These are phyloP conservation scores for Sugiyamaella qingdaonensis DNA, from an alignment of 805 yeast genomes.

Conservation along the genomic window DNA sequence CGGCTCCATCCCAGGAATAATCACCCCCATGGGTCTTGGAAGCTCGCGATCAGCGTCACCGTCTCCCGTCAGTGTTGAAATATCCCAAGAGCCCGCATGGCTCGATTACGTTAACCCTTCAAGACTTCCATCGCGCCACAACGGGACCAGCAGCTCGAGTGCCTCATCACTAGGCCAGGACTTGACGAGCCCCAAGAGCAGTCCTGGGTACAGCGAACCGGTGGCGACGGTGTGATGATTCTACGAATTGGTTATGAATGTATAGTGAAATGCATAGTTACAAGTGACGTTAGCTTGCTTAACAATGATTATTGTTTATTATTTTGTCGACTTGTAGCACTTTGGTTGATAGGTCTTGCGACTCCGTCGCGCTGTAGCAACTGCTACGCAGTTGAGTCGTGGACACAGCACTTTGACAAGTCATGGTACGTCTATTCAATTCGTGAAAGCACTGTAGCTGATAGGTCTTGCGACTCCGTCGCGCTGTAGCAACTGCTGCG, in stretches of 20 bases:
- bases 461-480: no score
- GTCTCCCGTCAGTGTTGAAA: slow-evolving; percentile 23
- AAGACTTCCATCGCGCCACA: slow-evolving; percentile 6
- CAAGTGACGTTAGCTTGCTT: no score
- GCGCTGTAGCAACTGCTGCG: no score
- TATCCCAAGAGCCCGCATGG: slow-evolving; percentile 27
- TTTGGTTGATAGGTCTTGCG: not conserved
- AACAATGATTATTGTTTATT: no score
- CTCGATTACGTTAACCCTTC: slow-evolving; percentile 22
- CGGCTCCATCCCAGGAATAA: slow-evolving; percentile 17
- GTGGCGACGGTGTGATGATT: not conserved
- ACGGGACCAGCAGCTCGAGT: not conserved
- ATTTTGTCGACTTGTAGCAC: not conserved
- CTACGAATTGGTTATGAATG: not conserved
- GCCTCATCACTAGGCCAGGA: not conserved
- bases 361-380: no score
- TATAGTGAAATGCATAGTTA: slow-evolving; percentile 2
- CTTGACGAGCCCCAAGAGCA: not conserved
- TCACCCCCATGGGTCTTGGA: slow-evolving; percentile 10
- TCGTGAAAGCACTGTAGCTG: no score
- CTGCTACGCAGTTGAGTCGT: no score
- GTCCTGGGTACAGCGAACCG: not conserved
- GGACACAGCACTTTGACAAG: no score
- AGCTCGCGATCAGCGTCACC: slow-evolving; percentile 18
- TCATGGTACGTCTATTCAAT: no score